Percentiles rank a stretch among this genome's conserved stretches.
Evolutionary conservation across 305 asterid species (phyloP).

Genomic region (Solanum aculeatissimum): DNA sequence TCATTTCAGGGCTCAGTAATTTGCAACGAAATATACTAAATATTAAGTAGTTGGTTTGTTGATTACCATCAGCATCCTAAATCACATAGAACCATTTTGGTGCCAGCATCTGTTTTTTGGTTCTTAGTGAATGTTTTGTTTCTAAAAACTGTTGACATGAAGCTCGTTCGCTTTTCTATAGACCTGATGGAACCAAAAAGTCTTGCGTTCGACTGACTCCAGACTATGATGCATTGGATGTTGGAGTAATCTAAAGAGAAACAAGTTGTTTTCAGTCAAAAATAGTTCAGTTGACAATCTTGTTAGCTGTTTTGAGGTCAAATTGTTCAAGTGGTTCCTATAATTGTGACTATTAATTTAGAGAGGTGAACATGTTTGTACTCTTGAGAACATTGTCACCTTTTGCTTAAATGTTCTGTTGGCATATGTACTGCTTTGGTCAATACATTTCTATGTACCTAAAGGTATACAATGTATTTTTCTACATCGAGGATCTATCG

Average conservation of each 20-base stretch:
- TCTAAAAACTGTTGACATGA: not conserved
- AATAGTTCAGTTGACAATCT: not conserved
- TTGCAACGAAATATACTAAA: not conserved
- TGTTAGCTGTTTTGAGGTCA: not conserved
- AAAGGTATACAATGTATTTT: no score
- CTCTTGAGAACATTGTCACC: not conserved
- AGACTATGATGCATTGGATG: slow-evolving; percentile 7
- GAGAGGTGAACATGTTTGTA: not conserved
- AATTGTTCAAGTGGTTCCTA: not conserved
- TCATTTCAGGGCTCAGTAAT: not conserved
- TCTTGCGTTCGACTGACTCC: slow-evolving; percentile 7
- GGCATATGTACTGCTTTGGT: not conserved
- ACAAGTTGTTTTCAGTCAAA: not conserved
- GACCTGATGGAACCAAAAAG: slow-evolving; percentile 15
- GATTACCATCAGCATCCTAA: not conserved
- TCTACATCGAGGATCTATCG: no score
- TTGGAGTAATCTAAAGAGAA: slow-evolving; percentile 1
- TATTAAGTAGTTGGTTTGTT: not conserved
- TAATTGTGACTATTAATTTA: not conserved
- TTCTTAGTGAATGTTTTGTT: not conserved
- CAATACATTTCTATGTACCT: not conserved
- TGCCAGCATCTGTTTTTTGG: not conserved
- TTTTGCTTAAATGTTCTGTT: not conserved
- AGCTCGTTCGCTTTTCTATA: not conserved
- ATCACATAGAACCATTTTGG: not conserved